These are phyloP conservation scores for Pseudogymnoascus sp. DNA, from an alignment of 2,329 filamentous ascomycete species.

Conservation along the genomic window DNA sequence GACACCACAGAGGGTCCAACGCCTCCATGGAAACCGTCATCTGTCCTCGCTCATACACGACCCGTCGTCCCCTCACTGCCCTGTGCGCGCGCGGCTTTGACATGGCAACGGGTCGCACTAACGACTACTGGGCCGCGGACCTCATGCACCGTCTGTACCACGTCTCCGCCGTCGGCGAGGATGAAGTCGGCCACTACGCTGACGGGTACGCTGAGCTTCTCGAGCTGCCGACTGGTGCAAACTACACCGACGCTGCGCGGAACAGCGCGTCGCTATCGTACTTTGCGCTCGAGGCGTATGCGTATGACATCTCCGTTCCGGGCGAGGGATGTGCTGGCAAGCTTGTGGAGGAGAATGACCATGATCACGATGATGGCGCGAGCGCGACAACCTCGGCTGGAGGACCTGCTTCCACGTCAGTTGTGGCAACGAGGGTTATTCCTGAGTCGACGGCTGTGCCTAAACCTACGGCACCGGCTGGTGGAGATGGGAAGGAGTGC, in stretches of 20 bases:
- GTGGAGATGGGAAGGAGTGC: slow-evolving; percentile 26
- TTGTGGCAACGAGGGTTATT: slow-evolving; percentile 9
- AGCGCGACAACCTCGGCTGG: slow-evolving; percentile 12
- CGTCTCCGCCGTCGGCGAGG: slow-evolving; percentile 51
- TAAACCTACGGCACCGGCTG: slow-evolving; percentile 12
- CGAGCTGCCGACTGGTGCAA: slow-evolving; percentile 39
- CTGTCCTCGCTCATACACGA: slow-evolving; percentile 52
- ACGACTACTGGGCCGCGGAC: slow-evolving; percentile 58
- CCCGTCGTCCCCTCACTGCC: slow-evolving; percentile 46
- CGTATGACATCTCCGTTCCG: slow-evolving; percentile 54
- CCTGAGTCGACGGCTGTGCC: slow-evolving; percentile 11
- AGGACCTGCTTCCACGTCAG: slow-evolving; percentile 11
- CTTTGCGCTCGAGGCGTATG: slow-evolving; percentile 61
- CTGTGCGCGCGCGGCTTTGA: slow-evolving; percentile 57
- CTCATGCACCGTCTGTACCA: slow-evolving; percentile 60
- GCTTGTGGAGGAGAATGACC: slow-evolving; percentile 10
- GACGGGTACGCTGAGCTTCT: slow-evolving; percentile 48
- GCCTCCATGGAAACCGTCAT: slow-evolving; percentile 61
- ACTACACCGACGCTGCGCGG: slow-evolving; percentile 39
- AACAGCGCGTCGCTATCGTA: slow-evolving; percentile 59
- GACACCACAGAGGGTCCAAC: slow-evolving; percentile 59
- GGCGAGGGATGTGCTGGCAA: slow-evolving; percentile 53
- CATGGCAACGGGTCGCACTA: slow-evolving; percentile 45
- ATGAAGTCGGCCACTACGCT: slow-evolving; percentile 52
- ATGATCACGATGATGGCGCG: slow-evolving; percentile 10